Evolutionary conservation across 495 filamentous ascomycete genomes (phyloP).

Genomic region (Penicillium tannophilum): DNA sequence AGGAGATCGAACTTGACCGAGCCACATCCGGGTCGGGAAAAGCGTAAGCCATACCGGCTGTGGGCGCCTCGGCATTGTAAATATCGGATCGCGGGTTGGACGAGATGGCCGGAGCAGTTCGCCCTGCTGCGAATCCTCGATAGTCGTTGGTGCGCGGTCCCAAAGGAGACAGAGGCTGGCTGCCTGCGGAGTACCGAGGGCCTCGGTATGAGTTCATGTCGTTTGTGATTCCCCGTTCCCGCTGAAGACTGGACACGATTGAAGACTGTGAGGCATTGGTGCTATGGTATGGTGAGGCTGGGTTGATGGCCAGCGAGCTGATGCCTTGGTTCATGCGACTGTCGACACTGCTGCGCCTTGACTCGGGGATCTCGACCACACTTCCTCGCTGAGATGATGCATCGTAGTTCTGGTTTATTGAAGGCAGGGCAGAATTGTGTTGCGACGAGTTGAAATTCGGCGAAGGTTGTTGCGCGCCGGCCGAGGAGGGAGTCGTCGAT

Average conservation of each 20-base stretch:
- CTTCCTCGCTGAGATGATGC: conserved; percentile 48
- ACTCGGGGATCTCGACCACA: conserved; percentile 51
- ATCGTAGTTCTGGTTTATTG: conserved; percentile 56
- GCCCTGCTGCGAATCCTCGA: conserved; percentile 53
- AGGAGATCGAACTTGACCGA: conserved; percentile 55
- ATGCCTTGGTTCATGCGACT: conserved; percentile 74
- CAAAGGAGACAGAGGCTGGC: conserved; percentile 50
- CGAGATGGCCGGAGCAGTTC: conserved; percentile 74
- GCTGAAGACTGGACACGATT: conserved; percentile 63
- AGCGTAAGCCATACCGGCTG: conserved; percentile 79
- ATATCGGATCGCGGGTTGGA: conserved; percentile 76
- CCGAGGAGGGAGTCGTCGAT: conserved; percentile 47
- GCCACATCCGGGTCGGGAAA: conserved; percentile 76
- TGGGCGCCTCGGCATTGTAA: conserved; percentile 77
- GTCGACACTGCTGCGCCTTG: conserved; percentile 77
- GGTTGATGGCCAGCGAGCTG: conserved; percentile 65
- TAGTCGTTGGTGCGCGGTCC: conserved; percentile 54
- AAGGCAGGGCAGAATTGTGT: conserved; percentile 46
- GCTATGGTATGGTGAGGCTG: conserved; percentile 69
- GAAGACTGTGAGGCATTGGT: conserved; percentile 78
- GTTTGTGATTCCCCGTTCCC: conserved; percentile 53
- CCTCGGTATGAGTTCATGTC: conserved; percentile 61
- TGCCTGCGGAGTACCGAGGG: conserved; percentile 46
- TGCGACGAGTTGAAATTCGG: conserved; percentile 46
- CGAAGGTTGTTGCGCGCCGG: conserved; percentile 47